Conservation (phyloP, 2,329 filamentous ascomycete species). For the Tolypocladium album region DNA sequence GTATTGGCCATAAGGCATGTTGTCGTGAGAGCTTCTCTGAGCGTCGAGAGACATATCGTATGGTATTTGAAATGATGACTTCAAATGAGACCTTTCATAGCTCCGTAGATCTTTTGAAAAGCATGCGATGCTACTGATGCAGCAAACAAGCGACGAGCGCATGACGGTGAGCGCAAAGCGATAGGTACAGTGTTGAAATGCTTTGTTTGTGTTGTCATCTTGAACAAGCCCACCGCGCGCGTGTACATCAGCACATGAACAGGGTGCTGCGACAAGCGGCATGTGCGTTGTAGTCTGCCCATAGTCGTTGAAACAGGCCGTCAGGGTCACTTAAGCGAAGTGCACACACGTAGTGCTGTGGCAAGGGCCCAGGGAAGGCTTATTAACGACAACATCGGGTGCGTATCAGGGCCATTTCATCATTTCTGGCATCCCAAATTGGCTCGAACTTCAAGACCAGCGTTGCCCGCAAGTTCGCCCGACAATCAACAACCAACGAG, state of each 20-base stretch:
- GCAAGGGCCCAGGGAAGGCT: no score
- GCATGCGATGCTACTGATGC: neutral
- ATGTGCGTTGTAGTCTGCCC: neutral
- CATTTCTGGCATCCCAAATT: neutral
- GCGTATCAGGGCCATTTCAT: no score
- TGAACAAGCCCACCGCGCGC: no score
- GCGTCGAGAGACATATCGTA: no score
- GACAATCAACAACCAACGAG: neutral
- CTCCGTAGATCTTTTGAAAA: no score
- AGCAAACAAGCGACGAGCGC: neutral
- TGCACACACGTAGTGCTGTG: neutral
- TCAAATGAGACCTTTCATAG: neutral
- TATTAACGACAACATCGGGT: no score
- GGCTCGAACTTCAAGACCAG: neutral
- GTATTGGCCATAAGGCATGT: neutral
- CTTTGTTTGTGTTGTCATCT: neutral
- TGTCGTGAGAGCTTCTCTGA: neutral
- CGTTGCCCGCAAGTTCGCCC: neutral
- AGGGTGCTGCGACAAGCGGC: neutral
- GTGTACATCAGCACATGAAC: neutral
- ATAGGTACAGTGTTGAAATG: no score
- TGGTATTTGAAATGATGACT: neutral
- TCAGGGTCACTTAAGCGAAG: neutral
- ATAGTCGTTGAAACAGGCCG: neutral
- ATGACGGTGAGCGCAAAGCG: neutral